Evolutionary conservation across 352 stramenopile species (phyloP).

Genomic region (Thalassiosira delicatula): DNA sequence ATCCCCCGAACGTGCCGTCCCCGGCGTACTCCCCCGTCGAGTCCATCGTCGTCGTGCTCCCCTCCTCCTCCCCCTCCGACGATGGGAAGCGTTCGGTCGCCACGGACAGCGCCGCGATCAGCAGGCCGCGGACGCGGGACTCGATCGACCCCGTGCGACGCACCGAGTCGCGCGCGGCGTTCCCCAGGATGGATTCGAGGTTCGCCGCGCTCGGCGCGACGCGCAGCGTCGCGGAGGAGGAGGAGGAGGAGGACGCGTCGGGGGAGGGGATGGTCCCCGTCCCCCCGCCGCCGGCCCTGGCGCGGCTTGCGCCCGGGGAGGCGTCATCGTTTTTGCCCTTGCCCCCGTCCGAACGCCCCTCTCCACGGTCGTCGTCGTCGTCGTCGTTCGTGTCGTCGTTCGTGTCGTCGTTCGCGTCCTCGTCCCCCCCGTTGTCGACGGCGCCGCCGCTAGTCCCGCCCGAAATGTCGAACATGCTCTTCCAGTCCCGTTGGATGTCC

Average conservation of each 20-base stretch:
- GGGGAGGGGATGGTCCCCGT: too few relatives aligned
- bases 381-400: conserved; percentile 22
- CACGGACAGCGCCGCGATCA: conserved; percentile 72
- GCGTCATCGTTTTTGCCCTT: too few relatives aligned
- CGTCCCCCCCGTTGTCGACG: conserved; percentile 12
- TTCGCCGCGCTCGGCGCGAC: conserved; percentile 45
- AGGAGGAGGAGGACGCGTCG: background rate
- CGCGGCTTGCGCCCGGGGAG: too few relatives aligned
- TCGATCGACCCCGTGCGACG: conserved; percentile 9
- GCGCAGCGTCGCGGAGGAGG: too few relatives aligned
- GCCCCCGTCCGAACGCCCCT: too few relatives aligned
- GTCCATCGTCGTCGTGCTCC: conserved; percentile 7
- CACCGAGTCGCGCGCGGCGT: conserved; percentile 47
- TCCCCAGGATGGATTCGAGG: conserved; percentile 67
- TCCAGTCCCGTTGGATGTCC: conserved; percentile 35
- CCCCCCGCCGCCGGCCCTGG: too few relatives aligned
- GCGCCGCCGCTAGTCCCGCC: background rate
- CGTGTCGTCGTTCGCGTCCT: background rate
- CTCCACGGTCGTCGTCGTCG: conserved; percentile 13
- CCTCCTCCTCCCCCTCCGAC: conserved; percentile 40
- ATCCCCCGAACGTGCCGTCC: background rate
- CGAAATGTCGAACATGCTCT: conserved; percentile 21
- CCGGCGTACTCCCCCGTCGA: background rate
- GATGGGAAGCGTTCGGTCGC: conserved; percentile 51
- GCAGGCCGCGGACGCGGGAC: conserved; percentile 46